phyloP scores from a whole-genome alignment of 305 asterid species.

The Fraxinus velutina region DNA sequence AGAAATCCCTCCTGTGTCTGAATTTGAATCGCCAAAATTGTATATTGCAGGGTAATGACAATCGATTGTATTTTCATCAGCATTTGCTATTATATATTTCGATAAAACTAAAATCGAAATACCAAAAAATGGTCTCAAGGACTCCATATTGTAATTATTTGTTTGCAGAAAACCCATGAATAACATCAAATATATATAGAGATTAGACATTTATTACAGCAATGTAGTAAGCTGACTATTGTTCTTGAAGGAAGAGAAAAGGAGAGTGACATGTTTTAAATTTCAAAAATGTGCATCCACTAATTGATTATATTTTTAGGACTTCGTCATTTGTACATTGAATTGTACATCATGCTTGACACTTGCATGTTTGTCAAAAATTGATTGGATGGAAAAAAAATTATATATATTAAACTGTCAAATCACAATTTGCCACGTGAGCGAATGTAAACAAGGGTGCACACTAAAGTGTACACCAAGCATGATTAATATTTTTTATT shows the following conservation, averaged over 20 bases:
- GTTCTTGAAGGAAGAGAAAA: neutral
- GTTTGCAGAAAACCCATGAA: neutral
- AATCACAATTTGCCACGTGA: no score
- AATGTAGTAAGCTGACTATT: neutral
- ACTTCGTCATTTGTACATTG: no score
- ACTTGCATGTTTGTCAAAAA: no score
- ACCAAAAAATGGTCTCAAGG: neutral
- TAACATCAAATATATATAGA: neutral
- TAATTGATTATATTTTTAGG: neutral
- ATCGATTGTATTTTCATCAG: neutral
- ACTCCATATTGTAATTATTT: neutral
- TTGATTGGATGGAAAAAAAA: no score
- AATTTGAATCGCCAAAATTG: constrained; percentile 71
- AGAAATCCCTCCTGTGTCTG: constrained; percentile 68
- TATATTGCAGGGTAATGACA: constrained; percentile 54
- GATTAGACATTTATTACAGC: neutral
- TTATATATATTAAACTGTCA: no score
- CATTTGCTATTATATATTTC: neutral
- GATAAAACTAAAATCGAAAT: neutral
- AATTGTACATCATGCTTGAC: no score
- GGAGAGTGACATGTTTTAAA: neutral
- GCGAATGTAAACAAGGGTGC: no score
- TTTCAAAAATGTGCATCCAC: neutral
- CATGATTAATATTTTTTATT: no score
- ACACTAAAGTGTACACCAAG: no score